phyloP scores from a whole-genome alignment of 805 yeast genomes.

The Isabelozyma pseudorhagii region DNA sequence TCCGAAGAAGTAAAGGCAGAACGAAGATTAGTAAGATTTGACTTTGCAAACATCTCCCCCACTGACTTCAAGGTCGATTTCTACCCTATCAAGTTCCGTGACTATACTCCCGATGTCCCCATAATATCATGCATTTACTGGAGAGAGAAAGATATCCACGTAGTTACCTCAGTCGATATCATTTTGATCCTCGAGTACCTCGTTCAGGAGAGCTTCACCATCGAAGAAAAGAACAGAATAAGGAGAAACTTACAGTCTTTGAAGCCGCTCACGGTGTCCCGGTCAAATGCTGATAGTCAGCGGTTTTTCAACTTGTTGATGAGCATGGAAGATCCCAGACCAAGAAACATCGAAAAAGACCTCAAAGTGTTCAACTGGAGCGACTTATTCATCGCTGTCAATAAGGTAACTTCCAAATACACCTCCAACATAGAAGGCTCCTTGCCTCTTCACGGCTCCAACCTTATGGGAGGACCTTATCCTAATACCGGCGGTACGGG shows the following conservation, averaged over 20 bases:
- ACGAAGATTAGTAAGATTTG: conserved; percentile 49
- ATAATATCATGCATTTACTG: conserved; percentile 61
- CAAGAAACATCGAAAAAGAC: conserved; percentile 68
- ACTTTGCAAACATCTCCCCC: conserved; percentile 31
- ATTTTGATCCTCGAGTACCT: conserved; percentile 55
- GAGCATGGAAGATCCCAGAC: conserved; percentile 61
- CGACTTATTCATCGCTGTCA: conserved; percentile 49
- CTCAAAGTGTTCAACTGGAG: conserved; percentile 65
- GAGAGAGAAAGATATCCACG: conserved; percentile 44
- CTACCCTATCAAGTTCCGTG: conserved; percentile 29
- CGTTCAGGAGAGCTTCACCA: conserved; percentile 52
- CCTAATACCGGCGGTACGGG: background rate
- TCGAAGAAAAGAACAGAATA: conserved; percentile 69
- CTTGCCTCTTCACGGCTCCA: background rate
- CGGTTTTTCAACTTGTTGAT: conserved; percentile 45
- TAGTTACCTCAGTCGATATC: conserved; percentile 65
- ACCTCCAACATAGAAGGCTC: conserved; percentile 15
- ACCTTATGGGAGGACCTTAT: background rate
- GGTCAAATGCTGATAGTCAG: conserved; percentile 31
- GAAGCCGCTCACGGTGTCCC: conserved; percentile 58
- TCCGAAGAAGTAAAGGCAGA: conserved; percentile 36
- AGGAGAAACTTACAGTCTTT: conserved; percentile 64
- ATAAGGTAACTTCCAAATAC: conserved; percentile 59
- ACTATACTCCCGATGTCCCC: conserved; percentile 37
- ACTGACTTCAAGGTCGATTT: conserved; percentile 34